phyloP scores from a whole-genome alignment of 306 rosid species.

The Vigna unguiculata region DNA sequence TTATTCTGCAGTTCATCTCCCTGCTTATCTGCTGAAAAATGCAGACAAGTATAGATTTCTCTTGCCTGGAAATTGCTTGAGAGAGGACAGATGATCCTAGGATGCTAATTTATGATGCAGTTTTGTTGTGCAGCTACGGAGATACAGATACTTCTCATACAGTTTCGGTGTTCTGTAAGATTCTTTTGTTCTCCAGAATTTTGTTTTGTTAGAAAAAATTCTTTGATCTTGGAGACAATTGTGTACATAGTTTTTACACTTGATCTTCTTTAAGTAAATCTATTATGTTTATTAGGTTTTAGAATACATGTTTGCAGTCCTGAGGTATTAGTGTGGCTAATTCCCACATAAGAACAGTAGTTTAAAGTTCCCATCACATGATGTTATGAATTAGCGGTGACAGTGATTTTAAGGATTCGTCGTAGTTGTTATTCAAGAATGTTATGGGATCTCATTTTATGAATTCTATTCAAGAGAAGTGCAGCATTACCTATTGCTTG shows the following conservation, averaged over 20 bases:
- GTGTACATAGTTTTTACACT: conserved; percentile 59
- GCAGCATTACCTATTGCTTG: no score
- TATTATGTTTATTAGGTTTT: no score
- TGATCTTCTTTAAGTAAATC: no score
- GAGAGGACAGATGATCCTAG: conserved; percentile 54
- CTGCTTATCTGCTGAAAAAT: conserved; percentile 74
- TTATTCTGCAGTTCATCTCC: conserved; percentile 86
- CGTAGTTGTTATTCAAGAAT: no score
- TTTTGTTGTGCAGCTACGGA: conserved; percentile 38
- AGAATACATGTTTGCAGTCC: no score
- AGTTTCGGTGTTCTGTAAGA: conserved; percentile 33
- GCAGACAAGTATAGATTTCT: conserved; percentile 74
- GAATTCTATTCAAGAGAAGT: no score
- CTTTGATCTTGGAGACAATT: conserved; percentile 40
- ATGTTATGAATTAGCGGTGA: no score
- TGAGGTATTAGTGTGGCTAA: no score
- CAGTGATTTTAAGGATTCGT: no score
- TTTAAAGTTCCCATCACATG: no score
- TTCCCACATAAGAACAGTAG: no score
- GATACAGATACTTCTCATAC: conserved; percentile 37
- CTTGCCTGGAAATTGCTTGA: conserved; percentile 78
- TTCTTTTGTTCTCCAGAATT: conserved; percentile 52
- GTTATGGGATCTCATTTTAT: no score
- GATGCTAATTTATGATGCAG: neutral
- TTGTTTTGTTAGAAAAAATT: conserved; percentile 46